phyloP scores from a whole-genome alignment of 495 filamentous ascomycete species.

The Hypoxylon intermedium region DNA sequence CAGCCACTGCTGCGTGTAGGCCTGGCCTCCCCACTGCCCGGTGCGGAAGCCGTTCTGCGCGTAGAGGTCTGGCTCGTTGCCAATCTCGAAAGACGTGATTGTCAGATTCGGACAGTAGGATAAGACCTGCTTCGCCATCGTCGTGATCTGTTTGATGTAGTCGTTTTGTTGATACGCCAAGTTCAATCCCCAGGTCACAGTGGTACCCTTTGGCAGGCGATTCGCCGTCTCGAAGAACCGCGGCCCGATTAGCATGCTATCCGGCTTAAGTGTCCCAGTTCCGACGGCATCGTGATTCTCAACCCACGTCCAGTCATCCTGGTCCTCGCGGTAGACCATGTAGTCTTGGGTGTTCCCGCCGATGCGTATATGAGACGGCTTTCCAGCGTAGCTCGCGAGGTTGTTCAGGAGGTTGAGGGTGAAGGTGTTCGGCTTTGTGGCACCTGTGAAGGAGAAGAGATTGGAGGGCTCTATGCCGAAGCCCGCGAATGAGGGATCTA shows the following conservation, averaged over 20 bases:
- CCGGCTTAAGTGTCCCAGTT: conserved; percentile 30
- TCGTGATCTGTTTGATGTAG: conserved; percentile 41
- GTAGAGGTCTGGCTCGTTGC: conserved; percentile 53
- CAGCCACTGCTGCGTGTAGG: conserved; percentile 46
- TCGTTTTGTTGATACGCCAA: conserved; percentile 44
- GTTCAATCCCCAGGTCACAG: conserved; percentile 48
- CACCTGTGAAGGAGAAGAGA: conserved; percentile 50
- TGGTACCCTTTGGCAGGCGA: conserved; percentile 45
- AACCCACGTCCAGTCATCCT: conserved; percentile 31
- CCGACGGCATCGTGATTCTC: conserved; percentile 33
- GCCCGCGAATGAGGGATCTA: conserved; percentile 44
- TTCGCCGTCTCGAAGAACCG: conserved; percentile 47
- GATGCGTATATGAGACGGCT: conserved; percentile 45
- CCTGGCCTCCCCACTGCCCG: conserved; percentile 41
- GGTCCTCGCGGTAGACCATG: conserved; percentile 41
- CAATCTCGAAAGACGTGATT: conserved; percentile 50
- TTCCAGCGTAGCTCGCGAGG: conserved; percentile 47
- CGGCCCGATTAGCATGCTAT: conserved; percentile 45
- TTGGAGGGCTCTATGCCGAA: conserved; percentile 53
- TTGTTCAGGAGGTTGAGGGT: conserved; percentile 47
- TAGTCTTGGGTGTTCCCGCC: conserved; percentile 52
- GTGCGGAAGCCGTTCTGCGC: conserved; percentile 41
- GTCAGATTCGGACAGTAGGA: conserved; percentile 41
- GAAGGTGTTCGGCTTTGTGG: conserved; percentile 37
- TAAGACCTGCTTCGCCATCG: conserved; percentile 38